phyloP scores from a whole-genome alignment of 169 alveolate species.

The Plasmodium sp. region DNA sequence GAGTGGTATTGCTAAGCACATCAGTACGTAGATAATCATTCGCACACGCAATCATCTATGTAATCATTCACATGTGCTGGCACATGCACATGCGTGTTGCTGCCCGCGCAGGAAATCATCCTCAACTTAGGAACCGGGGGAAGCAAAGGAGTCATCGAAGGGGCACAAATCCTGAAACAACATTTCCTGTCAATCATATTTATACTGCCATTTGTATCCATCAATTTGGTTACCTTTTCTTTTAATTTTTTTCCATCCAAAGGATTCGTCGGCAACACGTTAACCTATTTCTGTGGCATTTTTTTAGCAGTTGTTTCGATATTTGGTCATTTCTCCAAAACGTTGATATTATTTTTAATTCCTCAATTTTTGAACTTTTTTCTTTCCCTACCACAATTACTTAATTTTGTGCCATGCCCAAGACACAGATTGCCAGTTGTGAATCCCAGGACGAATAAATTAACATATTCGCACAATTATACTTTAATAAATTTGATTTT shows the following conservation, averaged over 20 bases:
- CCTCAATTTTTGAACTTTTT: conserved; percentile 94
- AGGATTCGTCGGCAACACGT: conserved; percentile 96
- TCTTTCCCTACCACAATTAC: conserved; percentile 90
- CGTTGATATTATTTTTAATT: conserved; percentile 91
- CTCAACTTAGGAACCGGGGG: conserved; percentile 57
- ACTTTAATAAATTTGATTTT: conserved; percentile 90
- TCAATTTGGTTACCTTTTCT: conserved; percentile 88
- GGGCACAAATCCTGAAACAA: conserved; percentile 77
- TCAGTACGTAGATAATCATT: neutral
- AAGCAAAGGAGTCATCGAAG: neutral
- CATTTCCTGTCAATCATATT: conserved; percentile 88
- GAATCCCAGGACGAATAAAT: conserved; percentile 85
- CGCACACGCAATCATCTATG: neutral
- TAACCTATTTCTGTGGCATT: conserved; percentile 94
- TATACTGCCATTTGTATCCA: conserved; percentile 89
- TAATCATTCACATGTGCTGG: neutral
- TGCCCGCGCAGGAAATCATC: conserved; percentile 21
- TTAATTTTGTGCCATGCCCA: conserved; percentile 91
- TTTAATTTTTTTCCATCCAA: conserved; percentile 92
- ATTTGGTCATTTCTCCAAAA: conserved; percentile 93
- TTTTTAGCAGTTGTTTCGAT: conserved; percentile 94
- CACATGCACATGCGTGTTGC: neutral
- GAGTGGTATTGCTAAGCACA: neutral
- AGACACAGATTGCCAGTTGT: conserved; percentile 93
- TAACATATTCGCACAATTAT: conserved; percentile 88